Conservation (phyloP, 2,329 filamentous ascomycete species). For the Scedosporium boydii region DNA sequence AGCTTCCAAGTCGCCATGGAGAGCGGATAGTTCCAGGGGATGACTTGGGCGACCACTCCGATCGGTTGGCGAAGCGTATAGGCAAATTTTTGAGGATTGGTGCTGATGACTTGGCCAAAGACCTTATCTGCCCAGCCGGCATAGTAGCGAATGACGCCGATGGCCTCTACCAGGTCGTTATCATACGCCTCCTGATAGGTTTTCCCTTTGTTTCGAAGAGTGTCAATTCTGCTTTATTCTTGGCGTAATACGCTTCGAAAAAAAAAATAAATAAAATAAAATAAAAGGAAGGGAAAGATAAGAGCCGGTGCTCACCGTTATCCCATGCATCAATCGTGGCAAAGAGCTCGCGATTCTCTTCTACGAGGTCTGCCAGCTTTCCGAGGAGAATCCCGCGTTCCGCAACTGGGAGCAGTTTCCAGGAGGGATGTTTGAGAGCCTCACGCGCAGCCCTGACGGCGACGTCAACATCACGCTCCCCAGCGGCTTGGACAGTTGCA, state of each 20-base stretch:
- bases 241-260: background rate
- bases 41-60: conserved; percentile 60
- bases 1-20: conserved; percentile 66
- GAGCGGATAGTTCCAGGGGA: conserved; percentile 67
- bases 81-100: conserved; percentile 51
- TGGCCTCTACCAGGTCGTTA: conserved; percentile 46
- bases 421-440: conserved; percentile 58
- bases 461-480: conserved; percentile 17
- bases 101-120: conserved; percentile 56
- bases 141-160: conserved; percentile 50
- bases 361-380: conserved; percentile 62
- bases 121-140: conserved; percentile 65
- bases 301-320: conserved; percentile 42
- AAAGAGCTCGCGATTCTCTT: conserved; percentile 44
- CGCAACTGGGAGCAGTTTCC: conserved; percentile 57
- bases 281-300: too few species aligned
- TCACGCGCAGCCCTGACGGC: conserved; percentile 40
- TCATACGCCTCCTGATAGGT: conserved; percentile 52
- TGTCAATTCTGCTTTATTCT: background rate
- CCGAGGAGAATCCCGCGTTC: conserved; percentile 61
- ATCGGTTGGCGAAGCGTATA: conserved; percentile 62
- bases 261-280: too few species aligned
- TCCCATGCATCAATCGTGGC: conserved; percentile 67
- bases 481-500: conserved; percentile 18
- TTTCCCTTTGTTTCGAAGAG: conserved; percentile 33